phyloP scores from a whole-genome alignment of 345 rosid species.

The Lepidium didymum region DNA sequence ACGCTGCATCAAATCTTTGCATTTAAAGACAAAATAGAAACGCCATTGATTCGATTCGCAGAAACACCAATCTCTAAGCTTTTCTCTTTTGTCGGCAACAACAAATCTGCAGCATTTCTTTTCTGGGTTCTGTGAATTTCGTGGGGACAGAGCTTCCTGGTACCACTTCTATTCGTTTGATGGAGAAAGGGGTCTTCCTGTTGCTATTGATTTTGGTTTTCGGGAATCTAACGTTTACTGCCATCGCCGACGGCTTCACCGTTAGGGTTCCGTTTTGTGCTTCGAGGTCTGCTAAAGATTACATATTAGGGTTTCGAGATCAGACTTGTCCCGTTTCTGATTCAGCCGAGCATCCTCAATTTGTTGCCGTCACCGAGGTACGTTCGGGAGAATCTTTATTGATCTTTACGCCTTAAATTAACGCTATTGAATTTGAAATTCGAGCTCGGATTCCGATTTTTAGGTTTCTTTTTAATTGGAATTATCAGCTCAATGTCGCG shows the following conservation, averaged over 20 bases:
- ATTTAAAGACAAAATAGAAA: not conserved
- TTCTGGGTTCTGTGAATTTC: not conserved
- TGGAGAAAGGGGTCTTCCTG: constrained; percentile 34
- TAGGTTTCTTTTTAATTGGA: not conserved
- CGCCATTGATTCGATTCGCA: constrained; percentile 3
- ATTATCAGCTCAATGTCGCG: not conserved
- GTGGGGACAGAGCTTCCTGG: not conserved
- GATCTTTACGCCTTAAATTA: not conserved
- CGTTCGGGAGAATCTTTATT: not conserved
- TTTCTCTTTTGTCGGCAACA: constrained; percentile 7
- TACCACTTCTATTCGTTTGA: not conserved
- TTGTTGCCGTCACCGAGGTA: constrained; percentile 64
- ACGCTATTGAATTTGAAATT: not conserved
- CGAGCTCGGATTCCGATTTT: not conserved
- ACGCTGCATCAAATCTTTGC: not conserved
- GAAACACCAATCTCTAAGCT: not conserved
- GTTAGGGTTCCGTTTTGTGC: constrained; percentile 43
- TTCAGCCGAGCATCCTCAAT: constrained; percentile 20
- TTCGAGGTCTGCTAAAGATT: constrained; percentile 33
- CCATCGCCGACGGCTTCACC: not conserved
- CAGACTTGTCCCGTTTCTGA: constrained; percentile 30
- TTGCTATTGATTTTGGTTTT: constrained; percentile 28
- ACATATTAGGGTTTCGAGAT: constrained; percentile 48
- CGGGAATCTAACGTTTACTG: constrained; percentile 27
- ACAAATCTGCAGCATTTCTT: not conserved